phyloP scores from a whole-genome alignment of 2,329 filamentous ascomycete species.

The Coniochaeta hoffmannii region DNA sequence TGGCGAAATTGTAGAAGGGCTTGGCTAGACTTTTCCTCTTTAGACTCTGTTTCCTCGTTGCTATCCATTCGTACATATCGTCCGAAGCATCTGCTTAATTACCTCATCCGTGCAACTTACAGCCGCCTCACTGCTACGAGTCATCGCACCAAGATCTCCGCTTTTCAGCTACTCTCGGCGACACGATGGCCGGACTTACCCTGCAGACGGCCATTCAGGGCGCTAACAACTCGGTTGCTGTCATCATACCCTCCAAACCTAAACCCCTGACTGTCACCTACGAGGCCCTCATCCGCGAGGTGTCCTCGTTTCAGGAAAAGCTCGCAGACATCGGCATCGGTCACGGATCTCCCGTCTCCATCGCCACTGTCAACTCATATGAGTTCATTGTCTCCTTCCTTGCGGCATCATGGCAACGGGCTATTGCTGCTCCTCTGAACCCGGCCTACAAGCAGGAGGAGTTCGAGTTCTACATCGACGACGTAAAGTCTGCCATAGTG shows the following conservation, averaged over 20 bases:
- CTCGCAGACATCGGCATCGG: slow-evolving; percentile 68
- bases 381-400: slow-evolving; percentile 85
- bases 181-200: slow-evolving; percentile 28
- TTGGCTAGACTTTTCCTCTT: neutral
- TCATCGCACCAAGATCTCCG: neutral
- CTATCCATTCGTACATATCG: neutral
- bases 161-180: neutral
- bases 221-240: slow-evolving; percentile 41
- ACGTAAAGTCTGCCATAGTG: slow-evolving; percentile 71
- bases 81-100: neutral
- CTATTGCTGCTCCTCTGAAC: slow-evolving; percentile 79
- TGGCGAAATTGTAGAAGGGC: neutral
- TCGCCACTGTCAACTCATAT: slow-evolving; percentile 77
- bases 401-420: slow-evolving; percentile 77
- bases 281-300: slow-evolving; percentile 56
- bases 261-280: slow-evolving; percentile 61
- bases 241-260: slow-evolving; percentile 66
- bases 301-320: slow-evolving; percentile 66
- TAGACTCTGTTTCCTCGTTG: neutral
- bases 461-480: slow-evolving; percentile 88
- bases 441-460: slow-evolving; percentile 83
- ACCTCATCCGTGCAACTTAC: neutral
- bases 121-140: neutral
- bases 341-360: slow-evolving; percentile 66
- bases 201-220: slow-evolving; percentile 44